Percentiles rank a stretch among this genome's conserved stretches.
These are phyloP conservation scores for Amanita polypyramis DNA, from an alignment of 768 basidiomycete genomes.

Conservation along the genomic window DNA sequence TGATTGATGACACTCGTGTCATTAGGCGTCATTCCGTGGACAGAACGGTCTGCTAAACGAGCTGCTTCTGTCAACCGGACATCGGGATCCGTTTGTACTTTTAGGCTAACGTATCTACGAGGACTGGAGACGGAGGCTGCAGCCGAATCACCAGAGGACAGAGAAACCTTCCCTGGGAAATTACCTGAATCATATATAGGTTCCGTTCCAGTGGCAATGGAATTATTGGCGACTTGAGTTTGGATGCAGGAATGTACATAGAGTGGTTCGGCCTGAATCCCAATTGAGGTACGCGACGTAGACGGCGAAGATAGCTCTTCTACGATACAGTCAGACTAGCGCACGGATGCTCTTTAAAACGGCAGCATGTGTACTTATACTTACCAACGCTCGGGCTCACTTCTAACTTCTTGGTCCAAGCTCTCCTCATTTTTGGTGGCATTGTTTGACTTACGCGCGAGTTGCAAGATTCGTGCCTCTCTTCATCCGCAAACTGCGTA, in stretches of 20 bases:
- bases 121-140: constrained; percentile 12
- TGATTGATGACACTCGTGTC: neutral
- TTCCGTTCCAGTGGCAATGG: constrained; percentile 16
- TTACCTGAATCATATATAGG: constrained; percentile 3
- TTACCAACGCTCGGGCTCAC: constrained; percentile 28
- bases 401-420: constrained; percentile 42
- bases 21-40: neutral
- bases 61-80: neutral
- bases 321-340: neutral
- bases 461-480: constrained; percentile 22
- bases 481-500: constrained; percentile 28
- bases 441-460: constrained; percentile 25
- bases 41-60: constrained; percentile 2
- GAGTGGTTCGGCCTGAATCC: constrained; percentile 30
- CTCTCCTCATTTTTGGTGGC: constrained; percentile 57
- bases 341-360: neutral
- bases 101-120: constrained; percentile 11
- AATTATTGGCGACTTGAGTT: constrained; percentile 11
- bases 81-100: constrained; percentile 14
- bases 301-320: neutral
- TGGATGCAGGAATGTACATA: constrained; percentile 30
- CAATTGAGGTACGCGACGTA: constrained; percentile 26
- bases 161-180: neutral
- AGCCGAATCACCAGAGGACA: constrained; percentile 6
- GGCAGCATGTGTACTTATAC: constrained; percentile 11